Evolutionary conservation across 768 basidiomycete species (phyloP), one percentile per base, ranked within the genome.

Genomic region (Suillus subalutaceus): DNA sequence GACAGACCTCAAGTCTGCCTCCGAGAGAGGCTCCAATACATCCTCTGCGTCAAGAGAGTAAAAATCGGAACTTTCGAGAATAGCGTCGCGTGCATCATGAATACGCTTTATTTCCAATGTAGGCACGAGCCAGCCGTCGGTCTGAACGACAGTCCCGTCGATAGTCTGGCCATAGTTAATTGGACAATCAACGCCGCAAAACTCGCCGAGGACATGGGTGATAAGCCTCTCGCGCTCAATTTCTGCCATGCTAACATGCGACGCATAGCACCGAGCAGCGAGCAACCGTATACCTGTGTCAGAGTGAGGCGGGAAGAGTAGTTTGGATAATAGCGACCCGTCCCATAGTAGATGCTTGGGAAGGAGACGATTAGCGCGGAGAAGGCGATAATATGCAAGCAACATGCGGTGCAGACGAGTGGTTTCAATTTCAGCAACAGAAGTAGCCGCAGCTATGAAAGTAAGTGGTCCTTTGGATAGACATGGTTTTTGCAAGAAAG

Each of bases 101-200:
- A 94, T 77, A 60, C 95, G 82, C 66, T 85, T 78, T 16, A 82
- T 75, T 72, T 97, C 96, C 37, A 91, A 65, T 4, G 88, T 75
- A 4, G 93, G 91, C 69, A 97, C 74, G 35, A 96, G 79, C 95
- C 94, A 97, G 13, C 90, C 93, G 76, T 97, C 93, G 35, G 88
- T 78, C 53, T 75, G 68, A 30, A 79, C 75, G 20, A 69, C 73
- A 46, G 75, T 79, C 32, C 86, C 88, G 60, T 87, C 82, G 3
- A 82, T 60, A 62, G 84, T 80, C 38, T 77, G 70, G 0, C 86
- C 89, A 71, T 84, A 89, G 9, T 82, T 79, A n/a, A 94, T 75
- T 16, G 78, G 80, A 66, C 89, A 93, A 61, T 96, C 91, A 1
- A 83, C 81, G 12, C 79, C 81, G 57, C 83, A 85, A 4, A 81